A percentile compares a stretch with the other conserved stretches of the same genome.
Evolutionary conservation across 306 rosid species (phyloP).

Genomic region (Acacia melanoxylon): DNA sequence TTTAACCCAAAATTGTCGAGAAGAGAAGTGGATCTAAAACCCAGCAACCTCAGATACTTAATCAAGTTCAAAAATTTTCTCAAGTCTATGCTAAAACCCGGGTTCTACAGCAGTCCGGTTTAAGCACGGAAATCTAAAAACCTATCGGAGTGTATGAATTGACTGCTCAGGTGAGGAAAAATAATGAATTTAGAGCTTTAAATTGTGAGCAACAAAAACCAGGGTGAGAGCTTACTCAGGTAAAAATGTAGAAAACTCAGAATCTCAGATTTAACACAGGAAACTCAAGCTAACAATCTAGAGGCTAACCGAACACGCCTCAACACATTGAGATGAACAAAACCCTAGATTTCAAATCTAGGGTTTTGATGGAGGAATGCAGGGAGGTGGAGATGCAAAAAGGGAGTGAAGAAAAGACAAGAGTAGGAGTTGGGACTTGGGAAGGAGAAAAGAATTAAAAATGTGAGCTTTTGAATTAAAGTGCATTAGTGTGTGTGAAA

Average conservation of each 20-base stretch:
- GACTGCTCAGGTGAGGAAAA: background rate
- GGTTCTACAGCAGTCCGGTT: constrained; percentile 46
- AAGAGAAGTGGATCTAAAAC: constrained; percentile 26
- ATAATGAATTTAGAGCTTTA: constrained; percentile 30
- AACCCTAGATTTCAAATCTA: constrained; percentile 90
- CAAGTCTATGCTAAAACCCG: constrained; percentile 10
- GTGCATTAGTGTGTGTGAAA: constrained; percentile 39
- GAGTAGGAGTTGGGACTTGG: constrained; percentile 37
- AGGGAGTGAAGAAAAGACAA: constrained; percentile 28
- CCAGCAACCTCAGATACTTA: constrained; percentile 34
- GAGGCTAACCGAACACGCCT: constrained; percentile 34
- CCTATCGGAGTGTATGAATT: constrained; percentile 26
- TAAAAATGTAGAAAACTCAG: constrained; percentile 50
- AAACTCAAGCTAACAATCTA: constrained; percentile 27
- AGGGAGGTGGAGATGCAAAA: constrained; percentile 41
- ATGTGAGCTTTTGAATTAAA: constrained; percentile 41
- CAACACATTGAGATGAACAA: constrained; percentile 37
- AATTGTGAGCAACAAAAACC: constrained; percentile 32
- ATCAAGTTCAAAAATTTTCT: background rate
- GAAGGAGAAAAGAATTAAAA: constrained; percentile 8
- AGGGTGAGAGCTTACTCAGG: constrained; percentile 23
- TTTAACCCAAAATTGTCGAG: constrained; percentile 19
- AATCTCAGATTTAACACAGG: constrained; percentile 34
- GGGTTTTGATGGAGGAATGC: constrained; percentile 76
- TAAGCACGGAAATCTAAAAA: constrained; percentile 29